Percentiles rank a stretch among this genome's conserved stretches.
Evolutionary conservation across 1,284 basidiomycete species (phyloP).

Genomic region (Ustilago nuda): DNA sequence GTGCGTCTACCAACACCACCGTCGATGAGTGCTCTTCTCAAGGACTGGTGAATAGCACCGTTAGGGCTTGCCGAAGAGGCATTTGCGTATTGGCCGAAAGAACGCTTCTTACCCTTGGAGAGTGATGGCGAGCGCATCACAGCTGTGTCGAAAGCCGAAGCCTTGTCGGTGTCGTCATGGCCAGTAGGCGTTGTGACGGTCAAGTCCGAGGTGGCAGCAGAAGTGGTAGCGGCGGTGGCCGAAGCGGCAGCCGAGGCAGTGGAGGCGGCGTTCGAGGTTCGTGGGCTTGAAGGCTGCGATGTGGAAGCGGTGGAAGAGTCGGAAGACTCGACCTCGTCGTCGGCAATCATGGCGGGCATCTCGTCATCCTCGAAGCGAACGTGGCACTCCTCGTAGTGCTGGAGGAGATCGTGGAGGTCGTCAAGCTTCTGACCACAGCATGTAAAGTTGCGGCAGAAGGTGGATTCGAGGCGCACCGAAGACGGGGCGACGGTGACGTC

Average conservation of each 20-base stretch:
- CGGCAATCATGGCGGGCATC: conserved; percentile 58
- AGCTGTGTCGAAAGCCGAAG: conserved; percentile 65
- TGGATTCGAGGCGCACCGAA: conserved; percentile 64
- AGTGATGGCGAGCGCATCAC: conserved; percentile 60
- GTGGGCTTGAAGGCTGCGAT: conserved; percentile 61
- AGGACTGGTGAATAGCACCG: conserved; percentile 57
- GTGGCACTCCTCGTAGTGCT: conserved; percentile 69
- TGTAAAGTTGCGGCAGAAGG: conserved; percentile 68
- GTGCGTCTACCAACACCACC: conserved; percentile 61
- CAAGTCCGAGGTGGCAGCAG: conserved; percentile 21
- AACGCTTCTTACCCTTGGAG: conserved; percentile 66
- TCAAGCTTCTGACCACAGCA: conserved; percentile 67
- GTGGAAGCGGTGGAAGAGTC: conserved; percentile 53
- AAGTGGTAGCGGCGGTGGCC: conserved; percentile 24
- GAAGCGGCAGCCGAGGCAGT: conserved; percentile 26
- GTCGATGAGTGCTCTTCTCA: conserved; percentile 66
- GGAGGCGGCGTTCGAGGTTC: conserved; percentile 42
- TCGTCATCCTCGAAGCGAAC: conserved; percentile 68
- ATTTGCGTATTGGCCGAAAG: conserved; percentile 61
- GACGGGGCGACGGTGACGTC: conserved; percentile 65
- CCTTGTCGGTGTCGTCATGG: conserved; percentile 52
- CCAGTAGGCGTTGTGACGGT: conserved; percentile 36
- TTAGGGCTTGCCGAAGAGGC: conserved; percentile 36
- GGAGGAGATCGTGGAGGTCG: conserved; percentile 67
- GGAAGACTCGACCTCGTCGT: conserved; percentile 61